Evolutionary conservation across 495 filamentous ascomycete genomes (phyloP).

Genomic region (Rhizodiscina lignyota): DNA sequence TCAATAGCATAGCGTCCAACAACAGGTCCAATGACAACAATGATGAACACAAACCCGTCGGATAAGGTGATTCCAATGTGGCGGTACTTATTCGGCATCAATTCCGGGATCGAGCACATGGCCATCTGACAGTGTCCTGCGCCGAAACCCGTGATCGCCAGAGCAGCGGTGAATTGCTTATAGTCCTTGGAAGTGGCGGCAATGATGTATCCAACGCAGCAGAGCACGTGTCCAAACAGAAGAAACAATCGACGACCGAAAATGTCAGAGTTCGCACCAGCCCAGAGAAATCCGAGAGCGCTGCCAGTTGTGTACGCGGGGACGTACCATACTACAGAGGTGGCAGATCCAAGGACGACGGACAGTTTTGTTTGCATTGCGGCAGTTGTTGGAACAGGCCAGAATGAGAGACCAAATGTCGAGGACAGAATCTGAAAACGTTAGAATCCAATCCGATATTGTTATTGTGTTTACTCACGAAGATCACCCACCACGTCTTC

Average conservation of each 20-base stretch:
- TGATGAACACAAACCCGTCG: conserved; percentile 11
- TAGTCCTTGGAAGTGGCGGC: conserved; percentile 1
- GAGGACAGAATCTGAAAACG: conserved; percentile 10
- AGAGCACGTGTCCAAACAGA: conserved; percentile 10
- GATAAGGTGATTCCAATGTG: conserved; percentile 12
- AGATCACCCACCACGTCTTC: conserved; percentile 17
- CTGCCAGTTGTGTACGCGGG: conserved; percentile 12
- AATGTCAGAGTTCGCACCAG: conserved; percentile 15
- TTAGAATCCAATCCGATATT: background rate
- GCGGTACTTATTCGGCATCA: conserved; percentile 13
- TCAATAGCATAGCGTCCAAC: conserved; percentile 6
- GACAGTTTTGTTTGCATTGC: conserved; percentile 9
- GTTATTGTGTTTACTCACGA: conserved; percentile 7
- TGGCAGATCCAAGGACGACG: conserved; percentile 1
- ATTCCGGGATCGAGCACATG: conserved; percentile 11
- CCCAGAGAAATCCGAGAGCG: conserved; percentile 13
- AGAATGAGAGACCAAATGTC: conserved; percentile 13
- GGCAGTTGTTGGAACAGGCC: conserved; percentile 12
- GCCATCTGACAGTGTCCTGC: conserved; percentile 15
- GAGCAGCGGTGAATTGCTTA: conserved; percentile 8
- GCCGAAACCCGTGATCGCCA: conserved; percentile 17
- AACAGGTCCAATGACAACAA: conserved; percentile 12
- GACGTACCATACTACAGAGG: conserved; percentile 7
- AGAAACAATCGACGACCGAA: conserved; percentile 15
- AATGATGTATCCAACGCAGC: conserved; percentile 14